phyloP scores from a whole-genome alignment of 2,329 filamentous ascomycete species.

The Diaporthe amygdali region DNA sequence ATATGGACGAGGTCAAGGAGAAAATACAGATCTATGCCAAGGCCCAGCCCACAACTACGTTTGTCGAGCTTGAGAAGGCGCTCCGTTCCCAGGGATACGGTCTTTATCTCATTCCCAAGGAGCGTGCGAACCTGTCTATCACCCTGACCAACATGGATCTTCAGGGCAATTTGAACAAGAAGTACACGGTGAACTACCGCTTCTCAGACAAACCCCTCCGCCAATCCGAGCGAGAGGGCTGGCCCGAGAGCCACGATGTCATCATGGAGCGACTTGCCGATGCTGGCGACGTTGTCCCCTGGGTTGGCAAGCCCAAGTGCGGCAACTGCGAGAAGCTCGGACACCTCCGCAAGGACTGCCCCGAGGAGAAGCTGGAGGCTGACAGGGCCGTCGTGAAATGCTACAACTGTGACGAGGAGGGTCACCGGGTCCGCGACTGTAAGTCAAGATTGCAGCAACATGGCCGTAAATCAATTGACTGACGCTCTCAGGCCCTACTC shows the following conservation, averaged over 20 bases:
- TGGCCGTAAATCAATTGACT: slow-evolving; percentile 12
- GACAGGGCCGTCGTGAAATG: slow-evolving; percentile 59
- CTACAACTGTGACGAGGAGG: slow-evolving; percentile 66
- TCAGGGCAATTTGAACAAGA: slow-evolving; percentile 70
- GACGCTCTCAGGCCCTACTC: slow-evolving; percentile 53
- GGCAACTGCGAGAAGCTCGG: slow-evolving; percentile 68
- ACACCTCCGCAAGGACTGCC: slow-evolving; percentile 65
- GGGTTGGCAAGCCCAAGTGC: slow-evolving; percentile 62
- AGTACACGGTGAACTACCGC: slow-evolving; percentile 68
- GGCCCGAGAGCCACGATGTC: slow-evolving; percentile 64
- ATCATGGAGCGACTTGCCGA: slow-evolving; percentile 69
- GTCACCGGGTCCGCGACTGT: slow-evolving; percentile 76
- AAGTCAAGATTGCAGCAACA: slow-evolving; percentile 32
- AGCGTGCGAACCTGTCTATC: slow-evolving; percentile 57
- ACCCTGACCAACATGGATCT: slow-evolving; percentile 75
- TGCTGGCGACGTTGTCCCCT: slow-evolving; percentile 67
- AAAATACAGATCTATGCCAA: slow-evolving; percentile 67
- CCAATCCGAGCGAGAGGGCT: slow-evolving; percentile 62
- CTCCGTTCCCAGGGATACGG: slow-evolving; percentile 60
- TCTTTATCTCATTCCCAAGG: slow-evolving; percentile 67
- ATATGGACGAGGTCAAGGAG: slow-evolving; percentile 68
- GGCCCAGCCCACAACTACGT: slow-evolving; percentile 60
- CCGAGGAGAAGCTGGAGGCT: slow-evolving; percentile 59
- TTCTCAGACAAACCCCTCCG: slow-evolving; percentile 62
- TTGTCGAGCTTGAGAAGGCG: slow-evolving; percentile 63